Percentiles rank a stretch among this genome's conserved stretches.
Evolutionary conservation across 2,329 filamentous ascomycete genomes (phyloP).

Genomic region (Ophiostoma sp.): DNA sequence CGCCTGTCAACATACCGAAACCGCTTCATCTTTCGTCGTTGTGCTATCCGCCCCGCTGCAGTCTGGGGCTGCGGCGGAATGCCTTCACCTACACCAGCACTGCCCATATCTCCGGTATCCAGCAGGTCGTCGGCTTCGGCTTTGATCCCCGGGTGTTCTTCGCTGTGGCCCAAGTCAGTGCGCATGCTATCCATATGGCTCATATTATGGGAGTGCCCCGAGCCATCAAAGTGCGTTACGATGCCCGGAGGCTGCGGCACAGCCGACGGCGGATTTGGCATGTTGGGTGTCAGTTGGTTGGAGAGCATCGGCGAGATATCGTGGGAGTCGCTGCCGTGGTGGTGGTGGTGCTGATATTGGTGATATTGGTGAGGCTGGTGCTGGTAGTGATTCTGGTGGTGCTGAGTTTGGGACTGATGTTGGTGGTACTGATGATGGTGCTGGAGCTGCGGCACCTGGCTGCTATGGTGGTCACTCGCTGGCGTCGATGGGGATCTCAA

Average conservation of each 20-base stretch:
- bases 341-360: background rate
- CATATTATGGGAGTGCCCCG: background rate
- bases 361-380: background rate
- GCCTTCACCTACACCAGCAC: conserved; percentile 41
- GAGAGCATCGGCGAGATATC: conserved; percentile 6
- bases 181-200: conserved; percentile 32
- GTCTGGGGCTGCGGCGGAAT: conserved; percentile 44
- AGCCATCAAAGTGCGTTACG: conserved; percentile 25
- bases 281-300: background rate
- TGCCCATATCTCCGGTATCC: conserved; percentile 55
- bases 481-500: conserved; percentile 15
- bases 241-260: conserved; percentile 34
- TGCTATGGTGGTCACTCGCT: conserved; percentile 7
- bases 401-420: background rate
- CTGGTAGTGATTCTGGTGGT: background rate
- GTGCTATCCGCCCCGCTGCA: conserved; percentile 53
- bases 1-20: conserved; percentile 54
- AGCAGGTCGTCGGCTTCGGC: conserved; percentile 49
- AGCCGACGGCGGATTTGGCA: conserved; percentile 39
- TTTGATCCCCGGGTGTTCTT: conserved; percentile 39
- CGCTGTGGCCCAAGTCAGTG: conserved; percentile 24
- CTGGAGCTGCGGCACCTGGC: conserved; percentile 34
- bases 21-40: conserved; percentile 66
- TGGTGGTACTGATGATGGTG: conserved; percentile 20
- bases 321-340: conserved; percentile 7